Conservation (phyloP, 139 green algal genomes). For the Tetraselmis striata region DNA sequence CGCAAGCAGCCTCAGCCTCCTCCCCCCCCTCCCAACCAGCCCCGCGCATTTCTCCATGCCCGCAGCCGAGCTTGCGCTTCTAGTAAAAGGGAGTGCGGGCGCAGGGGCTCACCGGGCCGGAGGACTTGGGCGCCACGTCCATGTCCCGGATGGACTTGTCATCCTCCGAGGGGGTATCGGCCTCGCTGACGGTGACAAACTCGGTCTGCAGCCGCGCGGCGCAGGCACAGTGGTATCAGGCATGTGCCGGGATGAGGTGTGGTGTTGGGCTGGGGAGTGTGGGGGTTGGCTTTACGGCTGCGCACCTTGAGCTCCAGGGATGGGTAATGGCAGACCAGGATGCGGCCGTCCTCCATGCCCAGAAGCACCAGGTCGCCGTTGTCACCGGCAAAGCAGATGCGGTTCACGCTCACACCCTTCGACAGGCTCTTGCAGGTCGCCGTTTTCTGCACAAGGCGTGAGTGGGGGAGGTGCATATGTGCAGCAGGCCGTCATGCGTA, state of each 20-base stretch:
- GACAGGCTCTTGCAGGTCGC: background rate
- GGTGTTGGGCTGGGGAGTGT: too few relatives aligned
- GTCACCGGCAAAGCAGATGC: background rate
- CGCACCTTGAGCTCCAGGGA: background rate
- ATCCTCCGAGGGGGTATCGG: background rate
- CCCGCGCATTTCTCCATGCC: too few relatives aligned
- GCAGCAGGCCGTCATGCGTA: too few relatives aligned
- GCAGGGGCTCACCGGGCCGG: background rate
- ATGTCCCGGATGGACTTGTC: background rate
- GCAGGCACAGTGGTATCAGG: too few relatives aligned
- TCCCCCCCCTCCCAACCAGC: too few relatives aligned
- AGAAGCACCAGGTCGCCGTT: background rate
- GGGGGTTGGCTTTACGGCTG: too few relatives aligned
- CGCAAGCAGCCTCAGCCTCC: too few relatives aligned
- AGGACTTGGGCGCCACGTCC: background rate
- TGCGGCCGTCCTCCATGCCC: background rate
- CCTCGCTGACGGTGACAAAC: background rate
- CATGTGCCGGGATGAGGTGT: too few relatives aligned
- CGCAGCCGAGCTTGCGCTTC: too few relatives aligned
- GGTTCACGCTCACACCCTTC: background rate
- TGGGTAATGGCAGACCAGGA: background rate
- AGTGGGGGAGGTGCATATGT: too few relatives aligned
- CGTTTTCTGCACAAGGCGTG: background rate
- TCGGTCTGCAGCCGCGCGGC: too few relatives aligned
- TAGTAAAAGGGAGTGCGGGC: background rate